A percentile compares a stretch with the other conserved stretches of the same genome.
Conservation (phyloP, 345 rosid genomes). For the Gossypium turneri region DNA sequence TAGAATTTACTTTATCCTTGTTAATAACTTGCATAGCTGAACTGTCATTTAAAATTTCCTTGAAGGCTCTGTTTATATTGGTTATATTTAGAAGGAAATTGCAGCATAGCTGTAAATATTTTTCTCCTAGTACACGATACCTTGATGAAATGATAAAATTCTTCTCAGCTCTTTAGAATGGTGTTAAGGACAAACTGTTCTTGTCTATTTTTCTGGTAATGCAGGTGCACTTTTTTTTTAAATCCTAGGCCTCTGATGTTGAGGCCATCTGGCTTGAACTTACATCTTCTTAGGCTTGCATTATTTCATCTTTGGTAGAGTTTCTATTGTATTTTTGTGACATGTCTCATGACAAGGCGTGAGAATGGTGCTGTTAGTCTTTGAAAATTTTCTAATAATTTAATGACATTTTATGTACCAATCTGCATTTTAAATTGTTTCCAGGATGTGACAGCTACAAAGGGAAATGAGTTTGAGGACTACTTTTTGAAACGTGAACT, state of each 20-base stretch:
- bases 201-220: not conserved
- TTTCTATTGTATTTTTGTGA: not conserved
- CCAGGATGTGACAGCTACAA: conserved; percentile 98
- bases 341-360: not conserved
- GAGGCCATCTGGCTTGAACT: not conserved
- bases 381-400: not conserved
- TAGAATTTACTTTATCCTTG: not conserved
- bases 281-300: not conserved
- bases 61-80: not conserved
- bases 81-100: not conserved
- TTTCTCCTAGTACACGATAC: not conserved
- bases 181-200: not conserved
- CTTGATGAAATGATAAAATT: not conserved
- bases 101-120: no score
- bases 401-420: not conserved
- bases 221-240: not conserved
- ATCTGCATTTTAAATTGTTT: conserved; percentile 3
- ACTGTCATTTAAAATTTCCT: not conserved
- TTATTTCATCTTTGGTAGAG: not conserved
- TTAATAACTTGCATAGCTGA: not conserved
- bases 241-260: not conserved
- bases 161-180: not conserved
- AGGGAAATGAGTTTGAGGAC: conserved; percentile 98
- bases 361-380: not conserved
- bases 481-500: conserved; percentile 92